These are phyloP conservation scores for Ceratocystis destructans DNA, from an alignment of 2,329 filamentous ascomycete genomes.

Conservation along the genomic window DNA sequence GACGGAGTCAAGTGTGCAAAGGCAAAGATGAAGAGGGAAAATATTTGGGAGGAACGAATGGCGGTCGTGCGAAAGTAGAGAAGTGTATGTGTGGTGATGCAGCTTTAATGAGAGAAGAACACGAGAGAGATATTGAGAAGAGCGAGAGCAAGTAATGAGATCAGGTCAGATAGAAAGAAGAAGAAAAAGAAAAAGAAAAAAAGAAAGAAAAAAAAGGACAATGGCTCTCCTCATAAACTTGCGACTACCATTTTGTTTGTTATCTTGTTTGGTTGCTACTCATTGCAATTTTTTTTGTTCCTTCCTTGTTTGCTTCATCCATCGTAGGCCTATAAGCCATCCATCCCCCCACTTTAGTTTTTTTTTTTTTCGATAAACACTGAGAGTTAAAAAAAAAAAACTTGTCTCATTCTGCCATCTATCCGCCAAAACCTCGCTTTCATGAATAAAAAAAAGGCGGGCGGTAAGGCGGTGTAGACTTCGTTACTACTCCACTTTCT, in stretches of 20 bases:
- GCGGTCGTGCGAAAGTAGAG: no score
- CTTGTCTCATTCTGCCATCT: slow-evolving; percentile 6
- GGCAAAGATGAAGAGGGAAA: no score
- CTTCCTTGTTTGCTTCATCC: slow-evolving; percentile 12
- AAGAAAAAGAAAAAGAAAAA: slow-evolving; percentile 12
- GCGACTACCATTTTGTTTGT: background rate
- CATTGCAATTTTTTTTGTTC: background rate
- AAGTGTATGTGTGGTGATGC: no score
- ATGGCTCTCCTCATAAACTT: background rate
- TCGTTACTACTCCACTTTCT: slow-evolving; percentile 10
- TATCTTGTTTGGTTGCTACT: slow-evolving; percentile 4
- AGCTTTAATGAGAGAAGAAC: no score
- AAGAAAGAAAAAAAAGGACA: background rate
- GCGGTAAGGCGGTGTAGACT: slow-evolving; percentile 10
- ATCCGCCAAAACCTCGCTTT: no score
- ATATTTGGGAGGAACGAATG: no score
- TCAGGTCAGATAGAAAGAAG: background rate
- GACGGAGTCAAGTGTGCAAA: no score
- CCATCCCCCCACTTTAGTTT: slow-evolving; percentile 13
- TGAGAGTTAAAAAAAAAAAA: background rate
- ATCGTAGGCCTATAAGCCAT: background rate
- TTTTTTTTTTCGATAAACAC: slow-evolving; percentile 6
- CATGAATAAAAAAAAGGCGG: background rate
- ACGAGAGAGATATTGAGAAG: no score
- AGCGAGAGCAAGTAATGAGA: background rate